Base-by-base conservation (phyloP, 139 green algal genomes). In the Chlorella vulgaris region DNA sequence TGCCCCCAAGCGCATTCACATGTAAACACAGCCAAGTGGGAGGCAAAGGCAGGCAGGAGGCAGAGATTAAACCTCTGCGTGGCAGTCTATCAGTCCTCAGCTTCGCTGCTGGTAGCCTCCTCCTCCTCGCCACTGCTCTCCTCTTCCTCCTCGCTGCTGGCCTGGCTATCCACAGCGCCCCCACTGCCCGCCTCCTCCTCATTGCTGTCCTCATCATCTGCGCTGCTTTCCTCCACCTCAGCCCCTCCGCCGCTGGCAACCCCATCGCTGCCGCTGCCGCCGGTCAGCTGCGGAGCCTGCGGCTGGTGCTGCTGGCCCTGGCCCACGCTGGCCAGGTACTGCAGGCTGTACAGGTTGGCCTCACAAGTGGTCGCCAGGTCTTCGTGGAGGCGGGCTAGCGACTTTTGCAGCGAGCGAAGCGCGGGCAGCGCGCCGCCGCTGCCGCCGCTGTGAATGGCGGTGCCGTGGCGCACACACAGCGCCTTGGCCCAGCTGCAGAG, bases 281-380 rank as follows among this genome's bases (percentile, higher is more conserved):
- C n/a, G n/a, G n/a, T n/a, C n/a, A n/a, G n/a, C n/a, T n/a, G n/a
- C n/a, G n/a, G n/a, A n/a, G 47, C 47, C 13, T 36, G 38, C 28
- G 51, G 6, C 53, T 84, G 80, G 29, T 86, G 39, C 82, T 75
- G 67, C 78, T 47, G 81, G 22, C 31, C n/a, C 10, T 15, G 8
- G 19, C 35, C 75, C 8, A 24, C 60, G 38, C 31, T 62, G 15
- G 15, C 43, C 22, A 98, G 55, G 76, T 98, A 98, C 15, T 94
- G 75, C 65, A 98, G 84, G 7, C 62, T 85, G 81, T 97, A 94
- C 83, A 96, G 26, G 76, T 97, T 97, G 28, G 35, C 63, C 63
- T 97, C 93, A 31, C 83, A 88, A 28, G 88, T 78, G 39, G 66
- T 63, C 7, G 80, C 75, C 78, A 98, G 51, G 68, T 97, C 93